Percentiles rank a stretch among this genome's conserved stretches.
Conservation (phyloP, 2,329 filamentous ascomycete genomes). For the Chrysoporthe cubensis region DNA sequence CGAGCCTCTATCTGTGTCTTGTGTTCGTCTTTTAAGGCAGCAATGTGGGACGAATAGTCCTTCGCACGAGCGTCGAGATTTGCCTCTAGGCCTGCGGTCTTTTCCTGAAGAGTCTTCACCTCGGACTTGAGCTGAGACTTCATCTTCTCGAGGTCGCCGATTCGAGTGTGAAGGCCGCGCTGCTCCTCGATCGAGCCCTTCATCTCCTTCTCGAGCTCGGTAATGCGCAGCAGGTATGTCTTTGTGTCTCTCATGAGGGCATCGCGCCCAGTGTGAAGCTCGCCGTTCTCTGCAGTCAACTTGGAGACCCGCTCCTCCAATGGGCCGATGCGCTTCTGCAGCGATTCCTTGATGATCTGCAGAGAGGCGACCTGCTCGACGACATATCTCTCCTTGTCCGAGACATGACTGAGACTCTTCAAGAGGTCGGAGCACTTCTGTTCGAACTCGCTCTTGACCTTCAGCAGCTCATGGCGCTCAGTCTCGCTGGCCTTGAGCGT, state of each 20-base stretch:
- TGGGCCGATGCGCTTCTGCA: slow-evolving; percentile 28
- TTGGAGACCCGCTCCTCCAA: slow-evolving; percentile 30
- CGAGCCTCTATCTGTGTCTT: slow-evolving; percentile 20
- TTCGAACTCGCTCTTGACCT: slow-evolving; percentile 28
- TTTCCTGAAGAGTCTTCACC: slow-evolving; percentile 20
- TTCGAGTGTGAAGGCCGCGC: slow-evolving; percentile 18
- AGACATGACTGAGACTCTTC: slow-evolving; percentile 24
- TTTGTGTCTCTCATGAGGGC: slow-evolving; percentile 23
- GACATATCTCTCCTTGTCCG: slow-evolving; percentile 28
- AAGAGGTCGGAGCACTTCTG: slow-evolving; percentile 24
- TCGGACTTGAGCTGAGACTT: slow-evolving; percentile 19
- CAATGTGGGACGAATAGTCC: slow-evolving; percentile 22
- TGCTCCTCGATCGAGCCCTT: slow-evolving; percentile 27
- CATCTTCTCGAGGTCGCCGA: slow-evolving; percentile 29
- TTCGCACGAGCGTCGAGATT: slow-evolving; percentile 22
- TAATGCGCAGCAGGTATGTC: slow-evolving; percentile 28
- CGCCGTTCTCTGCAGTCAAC: slow-evolving; percentile 24
- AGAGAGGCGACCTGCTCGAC: slow-evolving; percentile 29
- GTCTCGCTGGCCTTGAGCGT: slow-evolving; percentile 20
- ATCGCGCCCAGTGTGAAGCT: slow-evolving; percentile 23
- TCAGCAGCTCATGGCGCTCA: slow-evolving; percentile 20
- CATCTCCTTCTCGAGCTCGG: slow-evolving; percentile 30
- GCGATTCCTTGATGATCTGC: slow-evolving; percentile 31
- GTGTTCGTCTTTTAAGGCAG: slow-evolving; percentile 22
- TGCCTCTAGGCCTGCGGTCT: slow-evolving; percentile 13